Evolutionary conservation across 2,329 filamentous ascomycete species (phyloP).

Genomic region (Podosphaera aphanis): DNA sequence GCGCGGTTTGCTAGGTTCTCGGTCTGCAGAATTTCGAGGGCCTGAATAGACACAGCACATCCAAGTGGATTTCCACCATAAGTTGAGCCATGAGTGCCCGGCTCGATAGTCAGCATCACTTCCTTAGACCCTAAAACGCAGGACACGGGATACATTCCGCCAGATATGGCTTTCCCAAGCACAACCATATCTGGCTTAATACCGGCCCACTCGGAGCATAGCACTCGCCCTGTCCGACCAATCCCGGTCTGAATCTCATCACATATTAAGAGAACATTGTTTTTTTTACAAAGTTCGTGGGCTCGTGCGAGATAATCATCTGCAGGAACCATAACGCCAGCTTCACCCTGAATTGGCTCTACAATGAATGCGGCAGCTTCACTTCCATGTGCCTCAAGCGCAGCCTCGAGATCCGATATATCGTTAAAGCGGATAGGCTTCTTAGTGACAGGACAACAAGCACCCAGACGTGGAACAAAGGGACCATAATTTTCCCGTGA

Average conservation of each 20-base stretch:
- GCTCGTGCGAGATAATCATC: conserved; percentile 67
- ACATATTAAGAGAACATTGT: conserved; percentile 89
- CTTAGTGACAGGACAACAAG: conserved; percentile 49
- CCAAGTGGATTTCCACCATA: conserved; percentile 94
- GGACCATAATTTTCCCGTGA: conserved; percentile 88
- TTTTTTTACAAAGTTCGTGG: conserved; percentile 69
- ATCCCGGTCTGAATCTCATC: conserved; percentile 98
- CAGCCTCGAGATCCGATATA: conserved; percentile 53
- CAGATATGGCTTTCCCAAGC: conserved; percentile 90
- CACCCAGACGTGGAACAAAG: conserved; percentile 74
- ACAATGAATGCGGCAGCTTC: conserved; percentile 83
- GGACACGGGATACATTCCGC: conserved; percentile 97
- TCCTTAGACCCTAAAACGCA: conserved; percentile 73
- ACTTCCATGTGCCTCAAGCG: conserved; percentile 56
- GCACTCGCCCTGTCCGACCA: conserved; percentile 76
- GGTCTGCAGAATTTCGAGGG: conserved; percentile 80
- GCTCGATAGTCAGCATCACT: conserved; percentile 86
- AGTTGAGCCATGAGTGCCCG: conserved; percentile 92
- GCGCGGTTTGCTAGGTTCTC: conserved; percentile 70
- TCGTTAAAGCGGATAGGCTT: conserved; percentile 67
- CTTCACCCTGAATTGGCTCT: conserved; percentile 93
- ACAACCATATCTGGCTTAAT: conserved; percentile 91
- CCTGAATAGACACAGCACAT: conserved; percentile 84
- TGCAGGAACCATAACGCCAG: conserved; percentile 84
- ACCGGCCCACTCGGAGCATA: conserved; percentile 82